Evolutionary conservation across 2,329 filamentous ascomycete species (phyloP).

Genomic region (Fusarium sp.): DNA sequence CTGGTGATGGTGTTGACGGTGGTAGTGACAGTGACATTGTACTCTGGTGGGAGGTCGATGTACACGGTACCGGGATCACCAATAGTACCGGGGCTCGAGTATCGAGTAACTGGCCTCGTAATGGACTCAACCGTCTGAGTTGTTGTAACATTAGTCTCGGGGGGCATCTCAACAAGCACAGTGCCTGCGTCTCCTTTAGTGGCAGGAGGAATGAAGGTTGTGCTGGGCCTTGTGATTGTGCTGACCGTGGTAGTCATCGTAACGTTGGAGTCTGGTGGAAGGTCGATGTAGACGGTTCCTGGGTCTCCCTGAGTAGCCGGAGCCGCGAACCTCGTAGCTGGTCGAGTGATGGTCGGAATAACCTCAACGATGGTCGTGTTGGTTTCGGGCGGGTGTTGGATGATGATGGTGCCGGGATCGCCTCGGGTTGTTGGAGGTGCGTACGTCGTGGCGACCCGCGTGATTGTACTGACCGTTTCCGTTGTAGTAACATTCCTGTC

Average conservation of each 20-base stretch:
- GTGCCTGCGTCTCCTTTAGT: constrained; percentile 25
- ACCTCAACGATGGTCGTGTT: constrained; percentile 24
- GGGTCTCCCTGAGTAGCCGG: constrained; percentile 15
- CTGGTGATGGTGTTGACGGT: constrained; percentile 9
- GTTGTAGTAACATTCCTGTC: constrained; percentile 23
- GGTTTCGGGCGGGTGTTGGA: constrained; percentile 16
- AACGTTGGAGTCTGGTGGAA: constrained; percentile 22
- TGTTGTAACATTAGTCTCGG: constrained; percentile 20
- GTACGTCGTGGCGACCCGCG: constrained; percentile 5
- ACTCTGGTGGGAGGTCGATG: constrained; percentile 11
- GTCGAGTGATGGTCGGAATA: constrained; percentile 13
- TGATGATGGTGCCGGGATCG: constrained; percentile 22
- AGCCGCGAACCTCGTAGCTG: constrained; percentile 8
- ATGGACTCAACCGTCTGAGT: constrained; percentile 14
- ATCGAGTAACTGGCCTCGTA: constrained; percentile 14
- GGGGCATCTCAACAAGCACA: constrained; percentile 15
- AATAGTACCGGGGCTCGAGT: constrained; percentile 5
- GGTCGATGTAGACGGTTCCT: constrained; percentile 22
- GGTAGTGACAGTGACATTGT: constrained; percentile 18
- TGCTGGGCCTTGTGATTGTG: constrained; percentile 21
- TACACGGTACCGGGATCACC: constrained; percentile 19
- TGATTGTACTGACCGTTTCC: constrained; percentile 3
- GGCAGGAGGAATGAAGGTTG: constrained; percentile 16
- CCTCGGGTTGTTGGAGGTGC: constrained; percentile 12
- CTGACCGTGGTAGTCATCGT: constrained; percentile 21